Evolutionary conservation across 768 basidiomycete species (phyloP).

Genomic region (Harrya chromipes): DNA sequence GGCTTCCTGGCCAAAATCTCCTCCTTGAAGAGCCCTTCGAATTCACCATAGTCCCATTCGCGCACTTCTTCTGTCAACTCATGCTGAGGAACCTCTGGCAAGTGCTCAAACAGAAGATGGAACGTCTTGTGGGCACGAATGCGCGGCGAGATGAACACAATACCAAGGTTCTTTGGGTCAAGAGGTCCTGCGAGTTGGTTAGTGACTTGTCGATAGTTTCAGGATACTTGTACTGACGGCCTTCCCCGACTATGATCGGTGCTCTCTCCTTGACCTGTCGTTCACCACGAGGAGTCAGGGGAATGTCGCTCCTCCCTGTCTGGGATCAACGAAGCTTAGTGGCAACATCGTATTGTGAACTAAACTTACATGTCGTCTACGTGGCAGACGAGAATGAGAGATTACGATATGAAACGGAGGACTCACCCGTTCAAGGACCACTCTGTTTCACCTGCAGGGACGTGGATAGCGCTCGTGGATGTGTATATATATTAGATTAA

Average conservation of each 20-base stretch:
- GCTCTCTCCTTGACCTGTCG: slow-evolving; percentile 66
- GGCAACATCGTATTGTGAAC: background rate
- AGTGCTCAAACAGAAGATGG: slow-evolving; percentile 65
- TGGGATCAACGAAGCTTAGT: slow-evolving; percentile 29
- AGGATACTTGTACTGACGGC: slow-evolving; percentile 49
- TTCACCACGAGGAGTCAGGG: slow-evolving; percentile 76
- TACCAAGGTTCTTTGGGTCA: slow-evolving; percentile 74
- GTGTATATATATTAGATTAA: background rate
- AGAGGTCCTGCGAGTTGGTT: slow-evolving; percentile 51
- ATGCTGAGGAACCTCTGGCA: slow-evolving; percentile 47
- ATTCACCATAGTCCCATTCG: slow-evolving; percentile 93
- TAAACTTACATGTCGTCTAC: slow-evolving; percentile 58
- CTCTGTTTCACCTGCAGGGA: slow-evolving; percentile 76
- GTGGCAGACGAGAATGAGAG: slow-evolving; percentile 5
- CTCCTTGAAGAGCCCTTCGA: slow-evolving; percentile 77
- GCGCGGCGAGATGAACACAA: slow-evolving; percentile 83
- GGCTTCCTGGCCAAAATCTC: slow-evolving; percentile 66
- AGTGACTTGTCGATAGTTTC: background rate
- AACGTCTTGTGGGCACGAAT: slow-evolving; percentile 84
- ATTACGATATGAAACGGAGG: background rate
- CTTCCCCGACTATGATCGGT: slow-evolving; percentile 65
- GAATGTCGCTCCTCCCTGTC: slow-evolving; percentile 89
- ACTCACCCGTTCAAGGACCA: slow-evolving; percentile 85
- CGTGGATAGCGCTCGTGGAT: slow-evolving; percentile 3
- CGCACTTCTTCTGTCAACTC: slow-evolving; percentile 61